Conservation (phyloP, 2,329 filamentous ascomycete genomes). For the Gaeumannomyces sp. region DNA sequence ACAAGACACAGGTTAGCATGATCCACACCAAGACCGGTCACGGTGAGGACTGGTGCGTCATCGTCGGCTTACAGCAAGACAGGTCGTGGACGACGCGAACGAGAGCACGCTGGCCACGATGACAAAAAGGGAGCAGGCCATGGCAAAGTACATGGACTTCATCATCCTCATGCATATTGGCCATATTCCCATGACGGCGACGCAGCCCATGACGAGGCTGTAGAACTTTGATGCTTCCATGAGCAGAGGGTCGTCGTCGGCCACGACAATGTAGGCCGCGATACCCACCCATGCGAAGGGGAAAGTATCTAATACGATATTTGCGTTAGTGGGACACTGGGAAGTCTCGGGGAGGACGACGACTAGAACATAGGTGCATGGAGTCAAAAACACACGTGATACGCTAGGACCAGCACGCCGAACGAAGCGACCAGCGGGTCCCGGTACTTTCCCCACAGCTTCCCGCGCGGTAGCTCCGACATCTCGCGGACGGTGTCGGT, state of each 20-base stretch:
- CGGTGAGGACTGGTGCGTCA: neutral
- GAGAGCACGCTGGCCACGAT: constrained; percentile 7
- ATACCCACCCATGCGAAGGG: constrained; percentile 10
- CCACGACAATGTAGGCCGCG: constrained; percentile 9
- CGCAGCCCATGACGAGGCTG: constrained; percentile 9
- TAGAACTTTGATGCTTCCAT: constrained; percentile 10
- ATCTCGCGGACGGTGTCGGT: neutral
- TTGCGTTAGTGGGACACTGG: neutral
- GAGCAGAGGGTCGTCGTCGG: constrained; percentile 8
- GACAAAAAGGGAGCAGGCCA: constrained; percentile 5
- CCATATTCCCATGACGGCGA: constrained; percentile 9
- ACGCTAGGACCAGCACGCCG: neutral
- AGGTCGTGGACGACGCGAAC: constrained; percentile 8
- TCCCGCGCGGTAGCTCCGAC: neutral
- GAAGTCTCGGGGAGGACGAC: neutral
- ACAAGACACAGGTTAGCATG: neutral
- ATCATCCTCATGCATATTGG: constrained; percentile 4
- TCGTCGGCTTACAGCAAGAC: constrained; percentile 2
- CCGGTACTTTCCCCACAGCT: constrained; percentile 6
- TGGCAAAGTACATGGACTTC: constrained; percentile 8
- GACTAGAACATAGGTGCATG: neutral
- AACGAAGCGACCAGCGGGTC: constrained; percentile 3
- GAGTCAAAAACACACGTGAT: constrained; percentile 6
- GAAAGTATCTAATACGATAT: constrained; percentile 5
- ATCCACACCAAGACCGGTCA: too few relatives aligned